Percentiles rank a stretch among this genome's conserved stretches.
Conservation (phyloP, 1,284 basidiomycete species). For the Moesziomyces sp. region DNA sequence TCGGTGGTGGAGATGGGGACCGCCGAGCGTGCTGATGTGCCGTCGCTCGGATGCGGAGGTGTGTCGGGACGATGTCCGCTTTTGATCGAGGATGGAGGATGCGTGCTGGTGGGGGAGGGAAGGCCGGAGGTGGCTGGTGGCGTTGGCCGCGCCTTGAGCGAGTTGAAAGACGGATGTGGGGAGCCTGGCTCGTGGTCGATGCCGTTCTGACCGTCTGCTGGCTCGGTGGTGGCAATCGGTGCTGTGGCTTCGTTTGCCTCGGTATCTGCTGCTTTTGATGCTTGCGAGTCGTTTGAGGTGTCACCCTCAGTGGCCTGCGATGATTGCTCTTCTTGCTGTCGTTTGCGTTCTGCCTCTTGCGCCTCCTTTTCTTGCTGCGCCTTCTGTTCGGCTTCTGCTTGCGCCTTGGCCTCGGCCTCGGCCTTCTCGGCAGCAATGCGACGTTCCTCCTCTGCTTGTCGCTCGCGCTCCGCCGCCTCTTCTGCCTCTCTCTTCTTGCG, state of each 20-base stretch:
- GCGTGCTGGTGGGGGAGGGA: conserved; percentile 42
- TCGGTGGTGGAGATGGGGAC: conserved; percentile 18
- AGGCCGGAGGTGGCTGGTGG: conserved; percentile 55
- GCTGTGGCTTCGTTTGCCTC: background rate
- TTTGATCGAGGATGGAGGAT: conserved; percentile 40
- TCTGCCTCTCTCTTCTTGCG: conserved; percentile 33
- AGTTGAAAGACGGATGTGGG: conserved; percentile 58
- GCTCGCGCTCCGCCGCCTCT: conserved; percentile 34
- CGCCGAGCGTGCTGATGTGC: background rate
- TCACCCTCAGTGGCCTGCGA: background rate
- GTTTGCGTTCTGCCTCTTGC: conserved; percentile 17
- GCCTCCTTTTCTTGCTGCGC: conserved; percentile 18
- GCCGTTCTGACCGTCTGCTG: conserved; percentile 12
- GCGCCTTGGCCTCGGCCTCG: conserved; percentile 16
- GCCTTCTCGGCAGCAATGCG: conserved; percentile 35
- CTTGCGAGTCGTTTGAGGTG: background rate
- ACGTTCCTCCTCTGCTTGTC: conserved; percentile 18
- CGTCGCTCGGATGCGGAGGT: conserved; percentile 13
- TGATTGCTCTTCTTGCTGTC: conserved; percentile 12
- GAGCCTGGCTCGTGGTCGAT: conserved; percentile 33
- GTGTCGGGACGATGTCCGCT: conserved; percentile 32
- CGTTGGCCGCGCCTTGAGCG: conserved; percentile 56
- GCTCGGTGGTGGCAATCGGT: conserved; percentile 11
- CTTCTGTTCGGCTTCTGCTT: conserved; percentile 10
- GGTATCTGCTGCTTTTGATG: background rate